Base-by-base conservation (phyloP, 2,329 filamentous ascomycete genomes). In the Emydomyces testavorans region DNA sequence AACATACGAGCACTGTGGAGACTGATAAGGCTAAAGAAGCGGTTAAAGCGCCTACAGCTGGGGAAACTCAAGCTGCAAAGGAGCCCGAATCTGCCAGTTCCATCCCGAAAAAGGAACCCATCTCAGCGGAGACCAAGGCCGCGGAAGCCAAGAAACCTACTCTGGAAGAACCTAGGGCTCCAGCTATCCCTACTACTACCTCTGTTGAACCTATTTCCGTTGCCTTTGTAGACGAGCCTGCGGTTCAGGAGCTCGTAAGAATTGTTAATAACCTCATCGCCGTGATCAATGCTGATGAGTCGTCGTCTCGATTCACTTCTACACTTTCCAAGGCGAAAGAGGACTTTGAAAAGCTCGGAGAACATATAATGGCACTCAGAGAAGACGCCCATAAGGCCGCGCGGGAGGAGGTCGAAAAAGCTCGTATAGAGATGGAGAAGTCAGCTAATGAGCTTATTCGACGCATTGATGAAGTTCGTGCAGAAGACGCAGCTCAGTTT, bases 261-360 rank as follows among this genome's bases (percentile, higher is more conserved):
- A 90, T 94, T 70, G 76, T 98, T 58, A 98, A 98, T 69, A 87
- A 94, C 65, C 83, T 98, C 58, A 94, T 98, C 62, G 81, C 85
- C 6, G 86, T 93, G 39, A 82, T 95, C 63, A 94, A 95, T 65
- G 84, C 85, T 50, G 90, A 94, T 63, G 79, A 82, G 52, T 79
- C 85, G 49, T 78, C 82, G 53, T 76, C 76, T 56, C 87, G 83
- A 65, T 94, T 92, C 68, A 80, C 79, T 45, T 76, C 78, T 2
- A 82, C 87, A 1, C 80, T 98, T 50, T 72, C 76, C 57, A 89
- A 92, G 72, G 89, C 90, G 53, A 96, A 95, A 75, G 73, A 75
- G 46, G 84, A 94, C 56, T 74, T 96, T 44, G 70, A 75, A 62
- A 83, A 81, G 65, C 82, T 96, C 47, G 85, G 87, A 53, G 70